Conservation (phyloP, 225 moss, liverwort and hornwort species). For the Climacium dendroides region DNA sequence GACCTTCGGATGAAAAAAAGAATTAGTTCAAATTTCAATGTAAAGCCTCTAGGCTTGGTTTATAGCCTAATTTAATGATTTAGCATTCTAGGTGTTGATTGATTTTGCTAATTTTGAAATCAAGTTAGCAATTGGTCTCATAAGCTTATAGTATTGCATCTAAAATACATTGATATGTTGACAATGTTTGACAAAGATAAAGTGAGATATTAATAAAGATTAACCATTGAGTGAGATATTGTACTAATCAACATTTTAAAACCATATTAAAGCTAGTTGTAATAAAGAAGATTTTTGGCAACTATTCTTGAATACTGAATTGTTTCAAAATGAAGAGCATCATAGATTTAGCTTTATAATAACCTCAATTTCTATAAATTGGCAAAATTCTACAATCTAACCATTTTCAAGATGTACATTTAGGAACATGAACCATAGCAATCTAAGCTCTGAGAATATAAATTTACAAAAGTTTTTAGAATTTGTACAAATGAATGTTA, state of each 20-base stretch:
- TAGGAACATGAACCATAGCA: not conserved
- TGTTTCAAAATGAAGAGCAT: not conserved
- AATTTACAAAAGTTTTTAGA: not conserved
- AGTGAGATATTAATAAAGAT: not conserved
- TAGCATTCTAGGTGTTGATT: too few relatives aligned
- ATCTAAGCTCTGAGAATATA: not conserved
- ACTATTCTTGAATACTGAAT: not conserved
- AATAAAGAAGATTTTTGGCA: not conserved
- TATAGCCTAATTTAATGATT: too few relatives aligned
- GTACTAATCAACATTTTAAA: not conserved
- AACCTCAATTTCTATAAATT: not conserved
- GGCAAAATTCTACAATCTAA: not conserved
- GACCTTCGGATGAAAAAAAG: too few relatives aligned
- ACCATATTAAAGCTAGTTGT: not conserved
- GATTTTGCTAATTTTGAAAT: too few relatives aligned
- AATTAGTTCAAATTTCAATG: too few relatives aligned
- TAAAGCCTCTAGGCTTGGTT: too few relatives aligned
- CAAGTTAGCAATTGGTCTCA: too few relatives aligned
- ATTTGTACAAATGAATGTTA: not conserved
- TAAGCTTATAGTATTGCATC: too few relatives aligned
- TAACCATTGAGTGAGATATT: not conserved
- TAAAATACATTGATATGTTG: too few relatives aligned
- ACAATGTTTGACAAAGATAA: too few relatives aligned
- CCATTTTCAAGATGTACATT: not conserved
- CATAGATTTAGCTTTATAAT: not conserved